Conservation (phyloP, 495 filamentous ascomycete genomes). For the Aspergillus mulundensis region DNA sequence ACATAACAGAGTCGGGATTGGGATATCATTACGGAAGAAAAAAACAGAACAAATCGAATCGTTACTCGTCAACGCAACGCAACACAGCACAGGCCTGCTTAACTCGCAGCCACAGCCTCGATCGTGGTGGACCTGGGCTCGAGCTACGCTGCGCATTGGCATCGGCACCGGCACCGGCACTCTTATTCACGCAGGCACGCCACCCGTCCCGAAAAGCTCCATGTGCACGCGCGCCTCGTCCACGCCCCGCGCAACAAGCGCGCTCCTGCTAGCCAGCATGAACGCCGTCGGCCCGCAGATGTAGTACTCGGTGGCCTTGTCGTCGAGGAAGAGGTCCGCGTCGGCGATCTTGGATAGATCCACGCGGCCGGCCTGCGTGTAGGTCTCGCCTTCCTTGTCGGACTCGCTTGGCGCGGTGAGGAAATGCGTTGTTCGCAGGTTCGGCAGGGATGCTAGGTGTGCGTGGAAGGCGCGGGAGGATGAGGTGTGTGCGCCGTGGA, state of each 20-base stretch:
- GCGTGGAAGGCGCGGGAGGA: constrained; percentile 39
- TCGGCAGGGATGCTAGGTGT: constrained; percentile 45
- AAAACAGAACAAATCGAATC: background rate
- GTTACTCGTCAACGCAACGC: background rate
- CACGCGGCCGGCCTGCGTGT: constrained; percentile 52
- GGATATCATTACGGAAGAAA: background rate
- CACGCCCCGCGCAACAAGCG: constrained; percentile 51
- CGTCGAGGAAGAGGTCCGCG: constrained; percentile 49
- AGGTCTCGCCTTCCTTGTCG: constrained; percentile 53
- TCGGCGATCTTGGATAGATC: constrained; percentile 49
- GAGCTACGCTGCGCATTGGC: too few relatives aligned
- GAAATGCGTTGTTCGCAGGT: constrained; percentile 39
- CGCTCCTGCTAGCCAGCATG: constrained; percentile 54
- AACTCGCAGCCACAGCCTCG: background rate
- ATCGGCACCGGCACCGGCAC: too few relatives aligned
- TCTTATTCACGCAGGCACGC: constrained; percentile 19
- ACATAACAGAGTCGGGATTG: background rate
- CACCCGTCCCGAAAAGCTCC: constrained; percentile 66
- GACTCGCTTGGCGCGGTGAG: constrained; percentile 29
- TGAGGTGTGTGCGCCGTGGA: constrained; percentile 55
- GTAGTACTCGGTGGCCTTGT: constrained; percentile 58
- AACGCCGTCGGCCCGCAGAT: constrained; percentile 65
- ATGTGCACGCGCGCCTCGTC: constrained; percentile 52
- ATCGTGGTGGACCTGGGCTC: background rate
- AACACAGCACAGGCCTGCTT: too few relatives aligned